These are phyloP conservation scores for Rhododendron ferrugineum DNA, from an alignment of 148 eudicot genomes.

Conservation along the genomic window DNA sequence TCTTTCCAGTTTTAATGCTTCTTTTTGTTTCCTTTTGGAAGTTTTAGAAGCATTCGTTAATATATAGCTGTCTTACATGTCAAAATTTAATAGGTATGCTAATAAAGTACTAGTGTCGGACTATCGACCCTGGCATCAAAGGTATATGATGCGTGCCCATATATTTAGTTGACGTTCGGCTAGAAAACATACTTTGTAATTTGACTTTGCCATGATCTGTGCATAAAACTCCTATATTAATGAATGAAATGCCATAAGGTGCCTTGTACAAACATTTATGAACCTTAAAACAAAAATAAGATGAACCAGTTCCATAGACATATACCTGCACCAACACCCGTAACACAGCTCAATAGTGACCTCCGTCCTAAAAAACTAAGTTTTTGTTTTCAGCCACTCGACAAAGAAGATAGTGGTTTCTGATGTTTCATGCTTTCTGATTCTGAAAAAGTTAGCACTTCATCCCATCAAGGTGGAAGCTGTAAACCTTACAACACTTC, in stretches of 20 bases:
- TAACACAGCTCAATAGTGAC: too few relatives aligned
- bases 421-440: background rate
- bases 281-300: background rate
- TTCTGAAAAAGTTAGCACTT: background rate
- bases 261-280: background rate
- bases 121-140: background rate
- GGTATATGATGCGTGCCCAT: background rate
- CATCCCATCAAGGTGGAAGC: background rate
- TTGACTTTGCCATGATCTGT: background rate
- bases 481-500: background rate
- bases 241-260: background rate
- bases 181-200: background rate
- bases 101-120: background rate
- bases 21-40: background rate
- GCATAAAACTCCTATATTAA: too few relatives aligned
- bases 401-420: background rate
- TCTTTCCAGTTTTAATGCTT: background rate
- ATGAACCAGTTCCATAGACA: background rate
- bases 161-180: background rate
- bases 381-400: too few relatives aligned
- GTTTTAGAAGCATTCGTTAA: background rate
- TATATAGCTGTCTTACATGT: too few relatives aligned
- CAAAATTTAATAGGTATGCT: background rate
- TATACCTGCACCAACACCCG: too few relatives aligned
- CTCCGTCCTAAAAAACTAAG: too few relatives aligned